These are phyloP conservation scores for Dictyostelium brefeldianum DNA, from an alignment of 78 protist species.

Conservation along the genomic window DNA sequence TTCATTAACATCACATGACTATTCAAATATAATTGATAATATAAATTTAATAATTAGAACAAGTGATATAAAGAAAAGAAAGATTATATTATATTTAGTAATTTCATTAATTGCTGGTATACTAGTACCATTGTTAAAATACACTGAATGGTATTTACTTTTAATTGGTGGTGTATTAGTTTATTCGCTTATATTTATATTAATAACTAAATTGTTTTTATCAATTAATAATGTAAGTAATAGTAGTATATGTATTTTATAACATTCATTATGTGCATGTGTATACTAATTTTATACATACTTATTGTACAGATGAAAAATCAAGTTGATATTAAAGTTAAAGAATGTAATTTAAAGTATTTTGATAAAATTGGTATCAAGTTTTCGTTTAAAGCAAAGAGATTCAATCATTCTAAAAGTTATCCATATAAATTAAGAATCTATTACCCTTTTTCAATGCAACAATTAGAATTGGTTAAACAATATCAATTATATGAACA, in stretches of 20 bases:
- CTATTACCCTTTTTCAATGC: not conserved
- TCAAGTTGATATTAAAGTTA: not conserved
- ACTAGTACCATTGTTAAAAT: not conserved
- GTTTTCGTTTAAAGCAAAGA: not conserved
- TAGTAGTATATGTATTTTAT: no score
- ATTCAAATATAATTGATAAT: not conserved
- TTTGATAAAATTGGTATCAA: constrained; percentile 5
- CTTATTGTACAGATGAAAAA: not conserved
- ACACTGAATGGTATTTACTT: not conserved
- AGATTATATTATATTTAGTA: not conserved
- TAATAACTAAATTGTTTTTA: not conserved
- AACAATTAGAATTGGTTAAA: constrained; percentile 3
- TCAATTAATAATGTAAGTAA: constrained; percentile 1
- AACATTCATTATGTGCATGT: no score
- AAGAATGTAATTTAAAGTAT: constrained; percentile 7
- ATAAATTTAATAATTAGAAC: not conserved
- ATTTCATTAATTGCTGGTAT: not conserved
- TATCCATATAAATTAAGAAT: constrained; percentile 2
- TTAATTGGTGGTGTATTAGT: not conserved
- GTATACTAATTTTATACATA: no score
- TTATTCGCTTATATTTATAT: not conserved
- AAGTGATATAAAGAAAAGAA: constrained; percentile 6
- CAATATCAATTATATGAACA: not conserved
- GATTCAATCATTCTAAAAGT: not conserved
- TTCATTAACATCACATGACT: not conserved